Evolutionary conservation across 768 basidiomycete genomes (phyloP).

Genomic region (Chlorophyllum brunneum): DNA sequence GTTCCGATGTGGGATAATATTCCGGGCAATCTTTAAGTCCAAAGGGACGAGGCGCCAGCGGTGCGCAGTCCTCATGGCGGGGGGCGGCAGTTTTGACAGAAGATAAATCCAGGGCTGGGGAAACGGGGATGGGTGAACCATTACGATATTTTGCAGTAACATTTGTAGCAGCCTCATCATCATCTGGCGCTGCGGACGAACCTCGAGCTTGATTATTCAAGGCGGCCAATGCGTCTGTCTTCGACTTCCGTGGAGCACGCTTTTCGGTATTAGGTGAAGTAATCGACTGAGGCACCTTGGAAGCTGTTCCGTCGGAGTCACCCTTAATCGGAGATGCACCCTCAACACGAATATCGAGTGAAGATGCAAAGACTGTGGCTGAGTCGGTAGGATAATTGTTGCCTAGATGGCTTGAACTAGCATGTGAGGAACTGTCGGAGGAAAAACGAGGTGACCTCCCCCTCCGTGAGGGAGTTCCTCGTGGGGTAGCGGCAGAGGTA

Average conservation of each 20-base stretch:
- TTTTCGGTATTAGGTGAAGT: conserved; percentile 40
- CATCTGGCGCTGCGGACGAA: conserved; percentile 50
- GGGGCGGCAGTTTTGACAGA: conserved; percentile 67
- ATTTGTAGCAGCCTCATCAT: conserved; percentile 43
- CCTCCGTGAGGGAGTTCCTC: conserved; percentile 59
- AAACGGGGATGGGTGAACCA: conserved; percentile 57
- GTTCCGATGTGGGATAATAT: conserved; percentile 84
- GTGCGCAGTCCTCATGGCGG: conserved; percentile 33
- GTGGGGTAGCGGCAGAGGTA: conserved; percentile 42
- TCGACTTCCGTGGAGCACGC: conserved; percentile 86
- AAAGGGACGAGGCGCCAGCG: conserved; percentile 64
- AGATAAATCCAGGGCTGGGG: conserved; percentile 60
- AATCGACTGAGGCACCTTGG: conserved; percentile 34
- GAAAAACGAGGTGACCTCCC: conserved; percentile 58
- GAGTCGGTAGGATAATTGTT: conserved; percentile 49
- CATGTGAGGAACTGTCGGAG: conserved; percentile 42
- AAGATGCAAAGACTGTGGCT: conserved; percentile 56
- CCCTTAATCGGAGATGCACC: conserved; percentile 64
- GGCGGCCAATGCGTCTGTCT: conserved; percentile 82
- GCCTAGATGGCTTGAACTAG: conserved; percentile 40
- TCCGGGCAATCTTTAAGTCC: conserved; percentile 86
- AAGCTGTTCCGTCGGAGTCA: conserved; percentile 34
- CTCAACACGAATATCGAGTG: conserved; percentile 73
- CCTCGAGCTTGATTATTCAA: conserved; percentile 65
- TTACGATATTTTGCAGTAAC: conserved; percentile 46